Evolutionary conservation across 495 filamentous ascomycete genomes (phyloP).

Genomic region (Mytilinidion resinicola): DNA sequence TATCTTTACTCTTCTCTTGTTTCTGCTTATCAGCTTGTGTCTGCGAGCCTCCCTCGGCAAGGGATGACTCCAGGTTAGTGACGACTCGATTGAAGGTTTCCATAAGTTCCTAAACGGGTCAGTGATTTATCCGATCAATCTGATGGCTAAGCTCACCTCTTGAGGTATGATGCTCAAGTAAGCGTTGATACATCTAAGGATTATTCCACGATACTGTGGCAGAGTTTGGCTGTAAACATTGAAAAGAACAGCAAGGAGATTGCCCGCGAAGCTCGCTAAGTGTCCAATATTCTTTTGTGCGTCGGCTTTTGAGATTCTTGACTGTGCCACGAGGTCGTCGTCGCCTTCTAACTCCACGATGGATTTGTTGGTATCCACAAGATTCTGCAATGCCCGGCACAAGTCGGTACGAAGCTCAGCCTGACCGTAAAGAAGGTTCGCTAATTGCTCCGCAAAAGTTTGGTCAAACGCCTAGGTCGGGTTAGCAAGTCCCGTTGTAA

Average conservation of each 20-base stretch:
- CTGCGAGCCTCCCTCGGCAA: conserved; percentile 52
- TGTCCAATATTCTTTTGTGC: conserved; percentile 74
- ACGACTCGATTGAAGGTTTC: conserved; percentile 83
- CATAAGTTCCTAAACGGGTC: conserved; percentile 60
- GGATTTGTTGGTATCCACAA: conserved; percentile 86
- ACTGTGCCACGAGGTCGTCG: conserved; percentile 61
- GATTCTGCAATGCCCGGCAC: conserved; percentile 73
- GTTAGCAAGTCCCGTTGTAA: not conserved
- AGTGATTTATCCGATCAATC: conserved; percentile 6
- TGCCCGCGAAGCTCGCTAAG: conserved; percentile 70
- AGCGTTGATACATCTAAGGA: conserved; percentile 88
- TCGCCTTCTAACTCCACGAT: conserved; percentile 55
- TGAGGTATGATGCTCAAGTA: conserved; percentile 82
- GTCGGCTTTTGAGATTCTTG: conserved; percentile 63
- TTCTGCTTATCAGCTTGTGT: conserved; percentile 53
- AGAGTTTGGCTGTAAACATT: conserved; percentile 96
- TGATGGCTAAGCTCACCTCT: conserved; percentile 38
- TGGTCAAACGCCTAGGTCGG: conserved; percentile 56
- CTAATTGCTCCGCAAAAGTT: conserved; percentile 80
- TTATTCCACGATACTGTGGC: conserved; percentile 81
- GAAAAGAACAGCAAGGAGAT: conserved; percentile 89
- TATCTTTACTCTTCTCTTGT: conserved; percentile 49
- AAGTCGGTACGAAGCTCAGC: conserved; percentile 77
- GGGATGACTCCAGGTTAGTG: conserved; percentile 68
- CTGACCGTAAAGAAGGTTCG: conserved; percentile 88